A percentile compares a stretch with the other conserved stretches of the same genome.
Evolutionary conservation across 331 rosid genomes (phyloP).

Genomic region (Malus hybrid): DNA sequence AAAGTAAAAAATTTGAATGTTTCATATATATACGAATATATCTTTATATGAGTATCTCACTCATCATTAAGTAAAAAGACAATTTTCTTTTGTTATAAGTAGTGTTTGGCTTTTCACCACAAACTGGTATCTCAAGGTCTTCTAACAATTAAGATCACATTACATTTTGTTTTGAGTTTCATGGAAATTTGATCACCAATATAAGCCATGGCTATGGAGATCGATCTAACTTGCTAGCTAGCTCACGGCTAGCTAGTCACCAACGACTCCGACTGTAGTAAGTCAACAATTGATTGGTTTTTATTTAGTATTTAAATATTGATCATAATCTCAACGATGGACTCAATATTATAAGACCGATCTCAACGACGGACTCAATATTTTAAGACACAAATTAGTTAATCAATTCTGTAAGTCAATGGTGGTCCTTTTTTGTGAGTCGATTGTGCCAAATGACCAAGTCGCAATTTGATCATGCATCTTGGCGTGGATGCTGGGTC

Average conservation of each 20-base stretch:
- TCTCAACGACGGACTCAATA: too few relatives aligned
- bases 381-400: not conserved
- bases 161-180: not conserved
- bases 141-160: not conserved
- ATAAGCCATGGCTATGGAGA: not conserved
- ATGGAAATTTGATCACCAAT: not conserved
- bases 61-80: fast-evolving
- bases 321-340: not conserved
- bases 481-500: not conserved
- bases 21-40: too few relatives aligned
- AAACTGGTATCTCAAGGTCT: not conserved
- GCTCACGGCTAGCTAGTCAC: not conserved
- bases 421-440: not conserved
- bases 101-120: not conserved
- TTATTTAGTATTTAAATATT: not conserved
- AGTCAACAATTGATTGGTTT: not conserved
- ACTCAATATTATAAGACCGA: not conserved
- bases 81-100: not conserved
- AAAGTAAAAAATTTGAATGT: not conserved
- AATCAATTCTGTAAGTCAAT: not conserved
- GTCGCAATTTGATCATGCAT: not conserved
- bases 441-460: not conserved
- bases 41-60: not conserved
- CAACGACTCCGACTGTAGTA: not conserved
- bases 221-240: not conserved